phyloP scores from a whole-genome alignment of 106 monocot species.

The Ottelia alismoides region DNA sequence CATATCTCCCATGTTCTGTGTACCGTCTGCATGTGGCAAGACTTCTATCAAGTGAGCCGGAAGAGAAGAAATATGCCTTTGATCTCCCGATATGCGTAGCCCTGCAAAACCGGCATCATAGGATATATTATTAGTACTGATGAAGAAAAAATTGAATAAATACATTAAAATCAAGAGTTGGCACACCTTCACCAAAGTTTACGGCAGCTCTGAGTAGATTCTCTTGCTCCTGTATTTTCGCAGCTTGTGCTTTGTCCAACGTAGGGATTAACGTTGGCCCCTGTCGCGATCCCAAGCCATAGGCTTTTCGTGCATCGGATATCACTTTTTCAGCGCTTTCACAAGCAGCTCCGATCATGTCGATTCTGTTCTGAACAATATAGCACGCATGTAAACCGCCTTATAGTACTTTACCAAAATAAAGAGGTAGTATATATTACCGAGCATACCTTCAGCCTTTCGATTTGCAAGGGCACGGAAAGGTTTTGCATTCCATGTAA shows the following conservation, averaged over 20 bases:
- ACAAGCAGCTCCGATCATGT: conserved; percentile 82
- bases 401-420: neutral
- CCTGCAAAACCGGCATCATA: too few species aligned
- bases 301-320: conserved; percentile 69
- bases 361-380: conserved; percentile 67
- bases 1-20: conserved; percentile 58
- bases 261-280: conserved; percentile 54
- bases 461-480: conserved; percentile 76
- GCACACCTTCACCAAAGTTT: conserved; percentile 85
- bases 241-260: conserved; percentile 77
- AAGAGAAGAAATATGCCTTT: conserved; percentile 67
- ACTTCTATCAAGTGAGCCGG: conserved; percentile 85
- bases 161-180: neutral
- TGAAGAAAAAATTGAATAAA: neutral
- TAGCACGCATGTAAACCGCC: neutral
- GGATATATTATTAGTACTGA: neutral
- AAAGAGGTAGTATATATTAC: neutral
- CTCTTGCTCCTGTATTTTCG: conserved; percentile 97
- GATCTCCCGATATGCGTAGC: conserved; percentile 55
- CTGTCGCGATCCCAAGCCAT: conserved; percentile 82
- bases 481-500: conserved; percentile 58
- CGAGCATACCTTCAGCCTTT: conserved; percentile 64
- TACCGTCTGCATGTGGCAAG: conserved; percentile 40
- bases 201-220: conserved; percentile 65
- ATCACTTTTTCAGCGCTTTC: conserved; percentile 94